Evolutionary conservation across 257 asterid species (phyloP).

Genomic region (Galeopsis tetrahit): DNA sequence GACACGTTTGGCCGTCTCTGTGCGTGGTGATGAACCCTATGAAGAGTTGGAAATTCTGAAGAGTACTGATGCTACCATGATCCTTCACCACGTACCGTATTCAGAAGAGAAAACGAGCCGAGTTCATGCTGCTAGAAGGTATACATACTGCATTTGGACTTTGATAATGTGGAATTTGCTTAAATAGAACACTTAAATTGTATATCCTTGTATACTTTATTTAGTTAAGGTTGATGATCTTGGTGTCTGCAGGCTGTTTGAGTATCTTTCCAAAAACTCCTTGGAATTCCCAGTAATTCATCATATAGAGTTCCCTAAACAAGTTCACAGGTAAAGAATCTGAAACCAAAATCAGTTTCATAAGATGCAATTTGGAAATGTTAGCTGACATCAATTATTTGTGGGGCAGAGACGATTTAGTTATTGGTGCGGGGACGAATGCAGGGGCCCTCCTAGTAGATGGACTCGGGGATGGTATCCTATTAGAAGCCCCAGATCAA

Average conservation of each 20-base stretch:
- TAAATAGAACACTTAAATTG: not conserved
- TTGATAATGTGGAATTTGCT: slow-evolving; percentile 15
- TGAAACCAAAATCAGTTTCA: slow-evolving; percentile 28
- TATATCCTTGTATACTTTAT: slow-evolving; percentile 1
- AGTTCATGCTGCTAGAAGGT: slow-evolving; percentile 97
- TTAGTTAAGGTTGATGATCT: slow-evolving; percentile 19
- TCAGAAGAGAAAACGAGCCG: slow-evolving; percentile 81
- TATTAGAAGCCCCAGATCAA: slow-evolving; percentile 86
- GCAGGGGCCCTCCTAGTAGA: slow-evolving; percentile 94
- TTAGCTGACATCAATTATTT: slow-evolving; percentile 25
- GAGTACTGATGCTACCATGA: slow-evolving; percentile 69
- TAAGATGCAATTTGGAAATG: slow-evolving; percentile 22
- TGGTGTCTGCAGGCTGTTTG: slow-evolving; percentile 79
- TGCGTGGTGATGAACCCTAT: slow-evolving; percentile 80
- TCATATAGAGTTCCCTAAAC: slow-evolving; percentile 78
- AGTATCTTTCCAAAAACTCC: slow-evolving; percentile 80
- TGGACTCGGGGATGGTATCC: slow-evolving; percentile 95
- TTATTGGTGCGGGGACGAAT: slow-evolving; percentile 88
- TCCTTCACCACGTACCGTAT: slow-evolving; percentile 83
- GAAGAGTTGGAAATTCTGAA: slow-evolving; percentile 80
- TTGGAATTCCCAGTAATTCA: slow-evolving; percentile 90
- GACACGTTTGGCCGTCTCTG: slow-evolving; percentile 75
- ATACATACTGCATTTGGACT: slow-evolving; percentile 27
- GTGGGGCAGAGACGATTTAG: slow-evolving; percentile 81
- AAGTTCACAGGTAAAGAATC: slow-evolving; percentile 70